Conservation (phyloP, 1,284 basidiomycete species). For the Cystobasidiaceae sp. region DNA sequence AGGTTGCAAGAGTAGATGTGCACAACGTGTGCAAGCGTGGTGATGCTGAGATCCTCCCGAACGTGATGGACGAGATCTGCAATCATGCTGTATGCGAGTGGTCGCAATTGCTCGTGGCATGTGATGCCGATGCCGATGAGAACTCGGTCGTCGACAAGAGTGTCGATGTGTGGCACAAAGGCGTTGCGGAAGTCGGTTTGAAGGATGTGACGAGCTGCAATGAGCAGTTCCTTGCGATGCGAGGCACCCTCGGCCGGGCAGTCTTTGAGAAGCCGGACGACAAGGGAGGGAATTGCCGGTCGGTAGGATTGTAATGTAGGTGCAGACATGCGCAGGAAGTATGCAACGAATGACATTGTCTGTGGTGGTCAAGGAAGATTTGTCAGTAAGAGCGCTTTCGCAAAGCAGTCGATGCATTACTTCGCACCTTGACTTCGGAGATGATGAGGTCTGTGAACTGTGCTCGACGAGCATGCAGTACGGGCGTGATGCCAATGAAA, state of each 20-base stretch:
- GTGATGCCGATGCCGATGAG: conserved; percentile 73
- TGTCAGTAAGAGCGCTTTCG: no score
- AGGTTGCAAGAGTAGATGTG: conserved; percentile 81
- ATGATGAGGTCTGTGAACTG: conserved; percentile 84
- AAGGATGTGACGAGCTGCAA: conserved; percentile 87
- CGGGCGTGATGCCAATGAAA: conserved; percentile 77
- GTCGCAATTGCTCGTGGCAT: conserved; percentile 77
- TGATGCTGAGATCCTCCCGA: conserved; percentile 70
- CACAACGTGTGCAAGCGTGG: conserved; percentile 74
- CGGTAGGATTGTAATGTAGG: conserved; percentile 73
- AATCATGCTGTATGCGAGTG: conserved; percentile 78
- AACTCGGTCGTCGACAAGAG: conserved; percentile 86
- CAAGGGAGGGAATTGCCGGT: conserved; percentile 72
- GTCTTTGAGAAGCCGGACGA: conserved; percentile 84
- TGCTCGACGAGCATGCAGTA: conserved; percentile 60
- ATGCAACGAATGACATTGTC: conserved; percentile 90
- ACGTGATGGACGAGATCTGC: conserved; percentile 93
- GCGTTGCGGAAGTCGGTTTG: conserved; percentile 73
- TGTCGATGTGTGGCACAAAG: conserved; percentile 79
- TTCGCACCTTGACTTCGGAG: conserved; percentile 79
- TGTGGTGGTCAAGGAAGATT: no score
- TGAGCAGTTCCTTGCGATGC: conserved; percentile 85
- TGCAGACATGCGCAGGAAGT: conserved; percentile 68
- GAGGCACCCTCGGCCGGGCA: conserved; percentile 83
- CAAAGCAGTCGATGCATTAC: not conserved